Evolutionary conservation across 805 yeast genomes (phyloP).

Genomic region (Schwanniomyces polymorphus): DNA sequence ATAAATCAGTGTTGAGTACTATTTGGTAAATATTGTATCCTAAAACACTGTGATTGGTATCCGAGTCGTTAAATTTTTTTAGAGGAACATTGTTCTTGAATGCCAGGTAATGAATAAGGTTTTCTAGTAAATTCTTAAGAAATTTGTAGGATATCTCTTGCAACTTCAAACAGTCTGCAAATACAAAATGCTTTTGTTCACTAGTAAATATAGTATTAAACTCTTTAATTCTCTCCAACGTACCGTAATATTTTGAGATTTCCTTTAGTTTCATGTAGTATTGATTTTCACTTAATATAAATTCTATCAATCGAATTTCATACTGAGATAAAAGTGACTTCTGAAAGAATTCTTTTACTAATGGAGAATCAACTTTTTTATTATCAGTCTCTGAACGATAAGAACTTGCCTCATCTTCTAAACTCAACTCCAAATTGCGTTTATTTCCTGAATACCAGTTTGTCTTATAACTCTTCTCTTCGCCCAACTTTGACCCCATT

Average conservation of each 20-base stretch:
- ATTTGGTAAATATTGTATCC: constrained; percentile 3
- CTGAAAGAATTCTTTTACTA: constrained; percentile 17
- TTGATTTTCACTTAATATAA: constrained; percentile 32
- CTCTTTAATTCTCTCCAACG: constrained; percentile 24
- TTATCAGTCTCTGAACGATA: background rate
- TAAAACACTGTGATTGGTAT: background rate
- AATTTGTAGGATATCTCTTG: constrained; percentile 23
- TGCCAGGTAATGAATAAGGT: constrained; percentile 4
- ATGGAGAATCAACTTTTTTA: constrained; percentile 38
- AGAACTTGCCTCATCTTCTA: background rate
- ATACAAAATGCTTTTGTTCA: constrained; percentile 37
- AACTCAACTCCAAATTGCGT: background rate
- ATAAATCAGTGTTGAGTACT: constrained; percentile 5
- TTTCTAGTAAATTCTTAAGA: constrained; percentile 5
- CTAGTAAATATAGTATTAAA: constrained; percentile 27
- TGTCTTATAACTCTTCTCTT: background rate
- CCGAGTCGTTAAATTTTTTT: constrained; percentile 2
- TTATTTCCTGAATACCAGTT: background rate
- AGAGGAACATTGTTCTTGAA: constrained; percentile 1
- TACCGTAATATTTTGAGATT: constrained; percentile 29
- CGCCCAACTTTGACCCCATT: background rate
- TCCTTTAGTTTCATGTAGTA: constrained; percentile 27
- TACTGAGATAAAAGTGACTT: constrained; percentile 3
- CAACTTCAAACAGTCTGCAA: constrained; percentile 45
- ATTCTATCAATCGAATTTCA: constrained; percentile 14